Evolutionary conservation across 805 yeast genomes (phyloP).

Genomic region (Naumovozyma castellii): DNA sequence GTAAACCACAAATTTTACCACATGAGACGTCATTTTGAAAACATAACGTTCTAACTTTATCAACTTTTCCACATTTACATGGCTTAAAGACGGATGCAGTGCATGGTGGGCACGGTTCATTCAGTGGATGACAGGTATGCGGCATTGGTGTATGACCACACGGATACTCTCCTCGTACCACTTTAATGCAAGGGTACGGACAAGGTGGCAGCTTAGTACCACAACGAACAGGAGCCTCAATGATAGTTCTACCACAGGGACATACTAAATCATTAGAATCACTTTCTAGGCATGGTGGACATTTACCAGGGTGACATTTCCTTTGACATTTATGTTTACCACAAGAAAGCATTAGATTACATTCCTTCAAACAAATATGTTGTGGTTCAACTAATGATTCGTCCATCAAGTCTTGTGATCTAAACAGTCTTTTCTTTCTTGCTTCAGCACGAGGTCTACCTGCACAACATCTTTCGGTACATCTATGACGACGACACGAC

Average conservation of each 20-base stretch:
- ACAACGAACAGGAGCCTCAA: constrained; percentile 78
- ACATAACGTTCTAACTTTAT: constrained; percentile 52
- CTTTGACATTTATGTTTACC: constrained; percentile 59
- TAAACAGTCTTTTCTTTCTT: constrained; percentile 37
- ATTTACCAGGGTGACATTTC: constrained; percentile 71
- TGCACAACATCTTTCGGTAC: constrained; percentile 59
- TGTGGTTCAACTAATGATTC: constrained; percentile 59
- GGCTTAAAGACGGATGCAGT: constrained; percentile 46
- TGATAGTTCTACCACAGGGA: constrained; percentile 68
- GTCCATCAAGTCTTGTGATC: constrained; percentile 33
- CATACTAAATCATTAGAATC: constrained; percentile 72
- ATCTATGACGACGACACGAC: constrained; percentile 76
- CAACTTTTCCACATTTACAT: constrained; percentile 54
- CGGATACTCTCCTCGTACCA: constrained; percentile 25
- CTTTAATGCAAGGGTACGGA: constrained; percentile 52
- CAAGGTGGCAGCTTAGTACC: constrained; percentile 64
- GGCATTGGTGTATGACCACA: constrained; percentile 69
- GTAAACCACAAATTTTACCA: constrained; percentile 49
- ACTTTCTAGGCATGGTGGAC: constrained; percentile 73
- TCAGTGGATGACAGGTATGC: constrained; percentile 69
- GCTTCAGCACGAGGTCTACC: constrained; percentile 49
- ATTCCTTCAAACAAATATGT: constrained; percentile 62
- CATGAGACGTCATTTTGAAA: constrained; percentile 63
- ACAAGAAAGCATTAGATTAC: constrained; percentile 56
- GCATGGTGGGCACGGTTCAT: constrained; percentile 64